A percentile compares a stretch with the other conserved stretches of the same genome.
These are phyloP conservation scores for Sistotremastrum niveocremeum DNA, from an alignment of 768 basidiomycete genomes.

Conservation along the genomic window DNA sequence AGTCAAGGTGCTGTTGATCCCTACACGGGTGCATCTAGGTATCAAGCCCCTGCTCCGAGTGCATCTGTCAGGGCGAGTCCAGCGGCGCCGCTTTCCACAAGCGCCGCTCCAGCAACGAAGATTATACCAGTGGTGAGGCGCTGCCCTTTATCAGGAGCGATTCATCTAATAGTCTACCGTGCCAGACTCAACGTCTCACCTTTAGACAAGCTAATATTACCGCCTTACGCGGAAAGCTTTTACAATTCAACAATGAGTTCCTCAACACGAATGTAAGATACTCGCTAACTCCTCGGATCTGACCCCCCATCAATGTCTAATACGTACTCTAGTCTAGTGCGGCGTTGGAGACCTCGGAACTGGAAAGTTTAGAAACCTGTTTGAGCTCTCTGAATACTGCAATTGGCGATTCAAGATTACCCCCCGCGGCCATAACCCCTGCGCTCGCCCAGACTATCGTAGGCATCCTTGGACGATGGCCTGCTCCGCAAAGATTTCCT, in stretches of 20 bases:
- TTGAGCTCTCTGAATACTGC: too few relatives aligned
- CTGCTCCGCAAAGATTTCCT: constrained; percentile 57
- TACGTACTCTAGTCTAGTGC: constrained; percentile 42
- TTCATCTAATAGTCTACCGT: constrained; percentile 22
- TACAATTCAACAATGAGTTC: constrained; percentile 59
- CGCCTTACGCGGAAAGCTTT: constrained; percentile 69
- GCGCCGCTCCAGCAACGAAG: constrained; percentile 16
- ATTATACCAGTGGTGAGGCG: constrained; percentile 15
- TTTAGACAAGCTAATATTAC: constrained; percentile 77
- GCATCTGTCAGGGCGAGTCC: constrained; percentile 5
- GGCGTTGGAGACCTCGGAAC: constrained; percentile 53
- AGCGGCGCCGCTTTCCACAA: constrained; percentile 18
- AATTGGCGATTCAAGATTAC: constrained; percentile 1
- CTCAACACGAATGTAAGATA: constrained; percentile 51
- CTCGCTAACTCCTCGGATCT: neutral
- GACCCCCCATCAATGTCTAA: neutral
- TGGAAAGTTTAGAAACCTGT: constrained; percentile 30
- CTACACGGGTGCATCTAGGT: constrained; percentile 59
- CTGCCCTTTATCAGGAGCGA: constrained; percentile 5
- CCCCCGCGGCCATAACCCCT: constrained; percentile 24
- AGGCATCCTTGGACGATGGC: constrained; percentile 62
- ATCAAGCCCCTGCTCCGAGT: constrained; percentile 26
- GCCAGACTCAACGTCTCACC: constrained; percentile 46
- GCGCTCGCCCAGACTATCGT: constrained; percentile 49
- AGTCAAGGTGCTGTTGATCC: constrained; percentile 37